Conservation (phyloP, 768 basidiomycete genomes). For the Infundibulicybe gibba region DNA sequence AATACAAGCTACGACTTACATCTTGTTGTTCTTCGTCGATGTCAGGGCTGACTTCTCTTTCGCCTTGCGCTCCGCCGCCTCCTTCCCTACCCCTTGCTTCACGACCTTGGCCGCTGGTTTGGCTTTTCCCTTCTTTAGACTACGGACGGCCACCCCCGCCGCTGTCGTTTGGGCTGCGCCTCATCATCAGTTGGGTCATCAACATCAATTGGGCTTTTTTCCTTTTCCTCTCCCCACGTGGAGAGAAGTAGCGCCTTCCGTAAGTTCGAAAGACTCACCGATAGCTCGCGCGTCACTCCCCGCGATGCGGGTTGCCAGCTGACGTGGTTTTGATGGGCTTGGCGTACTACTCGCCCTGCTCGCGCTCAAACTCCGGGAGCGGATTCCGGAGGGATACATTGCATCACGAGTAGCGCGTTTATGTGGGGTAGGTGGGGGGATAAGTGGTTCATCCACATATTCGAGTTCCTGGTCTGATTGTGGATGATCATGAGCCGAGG, state of each 20-base stretch:
- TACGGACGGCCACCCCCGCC: not conserved
- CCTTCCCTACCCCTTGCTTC: constrained; percentile 7
- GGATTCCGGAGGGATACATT: no score
- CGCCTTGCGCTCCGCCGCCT: constrained; percentile 1
- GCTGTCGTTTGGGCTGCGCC: no score
- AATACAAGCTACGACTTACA: constrained; percentile 9
- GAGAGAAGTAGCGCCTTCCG: no score
- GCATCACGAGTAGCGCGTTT: constrained; percentile 25
- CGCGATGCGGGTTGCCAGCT: constrained; percentile 18
- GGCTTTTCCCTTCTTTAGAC: constrained; percentile 9
- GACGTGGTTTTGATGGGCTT: constrained; percentile 18
- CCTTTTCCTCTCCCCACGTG: no score
- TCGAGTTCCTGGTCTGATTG: constrained; percentile 9
- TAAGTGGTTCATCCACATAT: constrained; percentile 2
- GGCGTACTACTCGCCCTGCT: constrained; percentile 31
- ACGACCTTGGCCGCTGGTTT: constrained; percentile 2
- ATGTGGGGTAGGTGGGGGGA: constrained; percentile 28
- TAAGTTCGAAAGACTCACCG: constrained; percentile 8
- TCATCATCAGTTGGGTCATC: no score
- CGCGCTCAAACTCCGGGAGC: constrained; percentile 15
- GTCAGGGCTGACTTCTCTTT: constrained; percentile 1
- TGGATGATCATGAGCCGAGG: constrained; percentile 15
- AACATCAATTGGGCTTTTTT: no score
- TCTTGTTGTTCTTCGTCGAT: constrained; percentile 10
- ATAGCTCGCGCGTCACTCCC: not conserved